Evolutionary conservation across 2,329 filamentous ascomycete species (phyloP).

Genomic region (Aspergillus texensis): DNA sequence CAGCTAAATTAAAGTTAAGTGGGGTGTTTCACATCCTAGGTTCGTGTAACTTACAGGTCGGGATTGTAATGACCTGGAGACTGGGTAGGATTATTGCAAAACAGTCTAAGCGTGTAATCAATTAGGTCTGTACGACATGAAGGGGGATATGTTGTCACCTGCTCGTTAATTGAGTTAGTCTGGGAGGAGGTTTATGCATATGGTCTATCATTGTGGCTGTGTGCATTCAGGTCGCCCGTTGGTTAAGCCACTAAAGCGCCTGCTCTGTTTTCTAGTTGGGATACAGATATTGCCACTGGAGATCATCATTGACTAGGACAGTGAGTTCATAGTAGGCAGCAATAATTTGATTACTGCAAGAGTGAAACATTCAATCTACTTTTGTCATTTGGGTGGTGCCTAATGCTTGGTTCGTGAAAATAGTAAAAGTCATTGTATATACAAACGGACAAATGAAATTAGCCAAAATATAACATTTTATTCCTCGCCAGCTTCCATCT

Average conservation of each 20-base stretch:
- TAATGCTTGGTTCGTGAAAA: background rate
- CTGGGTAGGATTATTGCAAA: background rate
- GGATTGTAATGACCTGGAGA: background rate
- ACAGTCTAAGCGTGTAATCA: background rate
- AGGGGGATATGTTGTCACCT: too few species aligned
- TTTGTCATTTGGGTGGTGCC: conserved; percentile 1
- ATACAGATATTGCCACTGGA: background rate
- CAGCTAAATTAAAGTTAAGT: too few species aligned
- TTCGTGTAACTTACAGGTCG: background rate
- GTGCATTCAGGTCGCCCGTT: background rate
- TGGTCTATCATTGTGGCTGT: background rate
- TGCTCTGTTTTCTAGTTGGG: background rate
- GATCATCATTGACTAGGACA: background rate
- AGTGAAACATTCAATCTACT: background rate
- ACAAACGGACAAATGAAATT: background rate
- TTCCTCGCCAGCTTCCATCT: conserved; percentile 8
- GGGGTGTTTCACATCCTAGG: background rate
- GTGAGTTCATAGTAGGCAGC: background rate
- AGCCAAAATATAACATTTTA: conserved; percentile 3
- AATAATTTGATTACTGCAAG: background rate
- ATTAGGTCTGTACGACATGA: background rate
- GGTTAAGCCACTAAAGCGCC: background rate
- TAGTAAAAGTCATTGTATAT: background rate
- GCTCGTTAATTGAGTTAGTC: too few species aligned
- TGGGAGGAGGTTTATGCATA: too few species aligned